Conservation (phyloP, 2,329 filamentous ascomycete species). For the Talaromyces pinophilus region DNA sequence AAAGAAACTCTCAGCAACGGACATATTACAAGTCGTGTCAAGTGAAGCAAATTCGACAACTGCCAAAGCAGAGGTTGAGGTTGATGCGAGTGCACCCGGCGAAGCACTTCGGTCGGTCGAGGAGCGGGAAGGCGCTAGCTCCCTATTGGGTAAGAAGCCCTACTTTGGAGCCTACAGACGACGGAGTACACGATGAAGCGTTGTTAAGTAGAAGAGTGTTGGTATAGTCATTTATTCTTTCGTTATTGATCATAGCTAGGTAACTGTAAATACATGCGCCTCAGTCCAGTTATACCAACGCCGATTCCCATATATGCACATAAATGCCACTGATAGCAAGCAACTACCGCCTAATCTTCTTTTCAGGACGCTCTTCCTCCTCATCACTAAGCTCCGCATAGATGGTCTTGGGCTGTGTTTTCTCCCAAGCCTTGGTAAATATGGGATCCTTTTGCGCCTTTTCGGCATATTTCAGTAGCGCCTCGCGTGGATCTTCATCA, state of each 20-base stretch:
- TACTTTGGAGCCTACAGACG: not conserved
- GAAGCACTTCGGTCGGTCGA: constrained; percentile 4
- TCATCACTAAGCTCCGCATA: constrained; percentile 89
- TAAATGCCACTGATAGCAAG: not conserved
- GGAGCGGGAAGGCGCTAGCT: constrained; percentile 15
- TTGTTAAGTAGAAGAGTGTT: not conserved
- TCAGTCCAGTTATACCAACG: not conserved
- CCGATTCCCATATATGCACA: constrained; percentile 18
- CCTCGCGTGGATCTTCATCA: constrained; percentile 93
- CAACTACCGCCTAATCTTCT: constrained; percentile 44
- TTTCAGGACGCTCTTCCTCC: constrained; percentile 66
- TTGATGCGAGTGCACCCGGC: not conserved
- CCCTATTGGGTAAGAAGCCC: constrained; percentile 18
- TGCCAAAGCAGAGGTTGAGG: constrained; percentile 4
- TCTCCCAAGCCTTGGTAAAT: constrained; percentile 91
- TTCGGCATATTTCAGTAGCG: constrained; percentile 90
- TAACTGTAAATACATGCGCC: not conserved
- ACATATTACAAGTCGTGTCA: not conserved
- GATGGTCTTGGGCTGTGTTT: constrained; percentile 87
- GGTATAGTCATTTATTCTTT: not conserved
- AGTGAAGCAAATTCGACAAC: not conserved
- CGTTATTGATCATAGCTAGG: not conserved
- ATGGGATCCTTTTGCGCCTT: constrained; percentile 89
- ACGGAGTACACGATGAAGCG: not conserved
- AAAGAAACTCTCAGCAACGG: not conserved